Evolutionary conservation across 306 rosid genomes (phyloP), one percentile per base, ranked within the genome.

Genomic region (Vigna radiata): DNA sequence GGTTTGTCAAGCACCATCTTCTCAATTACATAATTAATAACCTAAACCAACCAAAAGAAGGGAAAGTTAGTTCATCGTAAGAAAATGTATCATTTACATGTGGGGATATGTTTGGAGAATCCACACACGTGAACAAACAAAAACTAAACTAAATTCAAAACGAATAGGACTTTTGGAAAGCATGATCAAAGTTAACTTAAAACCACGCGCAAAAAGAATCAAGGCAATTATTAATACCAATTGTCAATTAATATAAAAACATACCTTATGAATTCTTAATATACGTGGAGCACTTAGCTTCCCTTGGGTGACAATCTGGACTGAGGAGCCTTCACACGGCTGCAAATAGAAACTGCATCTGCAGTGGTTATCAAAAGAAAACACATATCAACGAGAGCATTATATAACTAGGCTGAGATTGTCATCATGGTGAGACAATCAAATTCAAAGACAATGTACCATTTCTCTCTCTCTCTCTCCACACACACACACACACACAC

Each of bases 261-360:
- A 81, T 83, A 92, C 99, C 85, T 95, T 95, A 75, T 92, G 97
- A 76, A 92, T 86, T 88, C 99, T 88, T 86, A 95, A 86, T 74
- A 95, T 95, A 59, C 99, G 97, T 52, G 99, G 99, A 67, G 97
- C 99, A 74, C 99, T 95, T 62, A 95, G 83, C 83, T 95, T 95
- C 75, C 99, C 99, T 87, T 95, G 99, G 11, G 99, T 91, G 78
- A 95, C 88, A 82, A 91, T 89, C 89, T 90, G 99, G 72, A 86
- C 81, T 29, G 92, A 71, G 67, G 99, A 90, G 77, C 97, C 99
- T 88, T 95, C 99, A 48, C 89, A 92, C 68, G 99, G 90, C 72
- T 92, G 99, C 82, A 95, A 90, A 85, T 87, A 95, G 88, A 95
- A 95, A 82, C 99, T 95, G 86, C 98, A 95, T 77, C 99, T 95